Percentiles rank a stretch among this genome's conserved stretches.
Conservation (phyloP, 139 green algal species). For the Klebsormidium nitens region DNA sequence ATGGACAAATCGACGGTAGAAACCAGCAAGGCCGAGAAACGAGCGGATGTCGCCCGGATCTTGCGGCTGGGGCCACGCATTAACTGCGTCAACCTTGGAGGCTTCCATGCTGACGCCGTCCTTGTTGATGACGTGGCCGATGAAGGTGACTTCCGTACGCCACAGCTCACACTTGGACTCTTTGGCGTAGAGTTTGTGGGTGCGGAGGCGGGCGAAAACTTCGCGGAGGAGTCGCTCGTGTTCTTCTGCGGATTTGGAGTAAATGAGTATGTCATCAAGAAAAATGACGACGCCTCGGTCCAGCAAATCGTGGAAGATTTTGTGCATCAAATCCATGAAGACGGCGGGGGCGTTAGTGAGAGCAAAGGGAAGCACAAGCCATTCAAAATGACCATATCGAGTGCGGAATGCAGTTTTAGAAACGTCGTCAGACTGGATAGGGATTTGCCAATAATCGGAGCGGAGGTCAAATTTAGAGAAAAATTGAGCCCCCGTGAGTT, state of each 20-base stretch:
- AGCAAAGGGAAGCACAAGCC: no score
- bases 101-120: conserved; percentile 40
- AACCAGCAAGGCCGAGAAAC: conserved; percentile 57
- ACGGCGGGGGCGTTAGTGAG: no score
- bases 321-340: no score
- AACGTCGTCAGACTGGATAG: conserved; percentile 34
- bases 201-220: not conserved
- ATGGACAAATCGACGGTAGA: conserved; percentile 51
- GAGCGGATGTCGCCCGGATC: conserved; percentile 27
- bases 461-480: conserved; percentile 37
- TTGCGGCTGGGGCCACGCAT: conserved; percentile 34
- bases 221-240: not conserved
- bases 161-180: no score
- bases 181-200: not conserved
- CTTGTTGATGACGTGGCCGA: conserved; percentile 33
- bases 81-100: conserved; percentile 43
- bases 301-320: no score
- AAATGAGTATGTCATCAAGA: no score
- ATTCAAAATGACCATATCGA: no score
- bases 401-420: conserved; percentile 53
- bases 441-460: conserved; percentile 48
- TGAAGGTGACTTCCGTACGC: conserved; percentile 26
- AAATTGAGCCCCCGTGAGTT: conserved; percentile 2
- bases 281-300: no score
- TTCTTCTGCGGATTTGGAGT: conserved; percentile 28